phyloP scores from a whole-genome alignment of 78 protist genomes.

The Dictyostelium capitatum region DNA sequence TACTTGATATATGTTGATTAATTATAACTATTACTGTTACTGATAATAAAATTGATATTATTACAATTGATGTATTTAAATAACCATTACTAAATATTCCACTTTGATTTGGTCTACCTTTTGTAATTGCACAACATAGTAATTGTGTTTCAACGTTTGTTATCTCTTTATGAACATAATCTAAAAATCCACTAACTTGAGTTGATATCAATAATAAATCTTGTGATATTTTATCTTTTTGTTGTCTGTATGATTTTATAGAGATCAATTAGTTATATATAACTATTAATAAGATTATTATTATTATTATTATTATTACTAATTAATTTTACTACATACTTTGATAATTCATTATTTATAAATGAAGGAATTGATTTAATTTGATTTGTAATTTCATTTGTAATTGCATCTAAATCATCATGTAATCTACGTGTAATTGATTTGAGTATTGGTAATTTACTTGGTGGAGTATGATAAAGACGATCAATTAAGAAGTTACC shows the following conservation, averaged over 20 bases:
- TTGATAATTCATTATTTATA: background rate
- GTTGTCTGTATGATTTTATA: background rate
- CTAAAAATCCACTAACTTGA: slow-evolving; percentile 35
- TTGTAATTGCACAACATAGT: slow-evolving; percentile 48
- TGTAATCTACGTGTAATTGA: slow-evolving; percentile 28
- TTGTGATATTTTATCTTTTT: slow-evolving; percentile 29
- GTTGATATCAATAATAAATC: slow-evolving; percentile 19
- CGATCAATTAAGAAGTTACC: slow-evolving; percentile 42
- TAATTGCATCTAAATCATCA: slow-evolving; percentile 40
- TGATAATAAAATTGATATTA: background rate
- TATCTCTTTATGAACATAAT: slow-evolving; percentile 50
- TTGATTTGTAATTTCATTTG: background rate
- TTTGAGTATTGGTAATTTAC: slow-evolving; percentile 56
- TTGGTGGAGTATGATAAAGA: slow-evolving; percentile 68
- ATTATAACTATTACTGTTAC: background rate
- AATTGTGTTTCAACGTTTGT: slow-evolving; percentile 41
- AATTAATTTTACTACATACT: too few relatives aligned
- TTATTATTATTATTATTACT: too few relatives aligned
- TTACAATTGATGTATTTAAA: background rate
- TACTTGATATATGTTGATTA: background rate
- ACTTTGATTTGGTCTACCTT: background rate
- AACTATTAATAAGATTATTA: too few relatives aligned
- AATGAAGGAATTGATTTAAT: slow-evolving; percentile 12
- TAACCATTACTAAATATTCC: background rate
- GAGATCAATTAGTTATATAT: background rate